A percentile compares a stretch with the other conserved stretches of the same genome.
phyloP scores from a whole-genome alignment of 2,329 filamentous ascomycete genomes.

The Biscogniauxia mediterranea region DNA sequence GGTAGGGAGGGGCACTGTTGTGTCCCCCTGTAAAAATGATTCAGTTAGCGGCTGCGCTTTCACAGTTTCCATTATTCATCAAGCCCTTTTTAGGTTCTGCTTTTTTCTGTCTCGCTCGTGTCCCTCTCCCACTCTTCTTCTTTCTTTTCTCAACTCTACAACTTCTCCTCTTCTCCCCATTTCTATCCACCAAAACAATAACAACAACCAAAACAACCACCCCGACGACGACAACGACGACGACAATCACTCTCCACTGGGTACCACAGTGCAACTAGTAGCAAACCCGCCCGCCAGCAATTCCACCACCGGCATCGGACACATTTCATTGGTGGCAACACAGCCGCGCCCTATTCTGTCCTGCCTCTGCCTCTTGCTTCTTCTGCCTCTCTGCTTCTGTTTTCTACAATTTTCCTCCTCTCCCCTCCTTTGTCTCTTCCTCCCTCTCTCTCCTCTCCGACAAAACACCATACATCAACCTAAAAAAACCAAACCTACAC shows the following conservation, averaged over 20 bases:
- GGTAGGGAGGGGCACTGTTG: background rate
- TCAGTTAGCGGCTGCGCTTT: conserved; percentile 5
- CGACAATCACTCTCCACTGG: background rate
- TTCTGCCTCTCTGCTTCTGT: too few species aligned
- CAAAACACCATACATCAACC: background rate
- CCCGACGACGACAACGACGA: background rate
- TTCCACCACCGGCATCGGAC: background rate
- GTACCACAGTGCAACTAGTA: background rate
- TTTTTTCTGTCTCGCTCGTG: conserved; percentile 5
- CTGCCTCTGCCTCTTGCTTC: too few species aligned
- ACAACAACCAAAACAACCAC: background rate
- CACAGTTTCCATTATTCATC: conserved; percentile 16
- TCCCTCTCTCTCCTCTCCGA: background rate
- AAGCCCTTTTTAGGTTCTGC: conserved; percentile 13
- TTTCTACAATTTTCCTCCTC: background rate
- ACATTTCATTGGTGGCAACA: background rate
- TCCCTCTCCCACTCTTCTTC: conserved; percentile 10
- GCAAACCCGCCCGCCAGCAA: background rate
- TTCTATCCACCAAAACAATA: conserved; percentile 4
- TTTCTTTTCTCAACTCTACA: conserved; percentile 6
- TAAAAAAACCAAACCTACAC: background rate
- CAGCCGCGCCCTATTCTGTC: background rate
- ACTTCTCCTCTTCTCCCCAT: conserved; percentile 10
- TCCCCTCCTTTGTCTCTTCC: too few species aligned
- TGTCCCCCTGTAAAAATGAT: conserved; percentile 5